Percentiles rank a stretch among this genome's conserved stretches.
Evolutionary conservation across 257 asterid genomes (phyloP).

Genomic region (Perilla frutescens): DNA sequence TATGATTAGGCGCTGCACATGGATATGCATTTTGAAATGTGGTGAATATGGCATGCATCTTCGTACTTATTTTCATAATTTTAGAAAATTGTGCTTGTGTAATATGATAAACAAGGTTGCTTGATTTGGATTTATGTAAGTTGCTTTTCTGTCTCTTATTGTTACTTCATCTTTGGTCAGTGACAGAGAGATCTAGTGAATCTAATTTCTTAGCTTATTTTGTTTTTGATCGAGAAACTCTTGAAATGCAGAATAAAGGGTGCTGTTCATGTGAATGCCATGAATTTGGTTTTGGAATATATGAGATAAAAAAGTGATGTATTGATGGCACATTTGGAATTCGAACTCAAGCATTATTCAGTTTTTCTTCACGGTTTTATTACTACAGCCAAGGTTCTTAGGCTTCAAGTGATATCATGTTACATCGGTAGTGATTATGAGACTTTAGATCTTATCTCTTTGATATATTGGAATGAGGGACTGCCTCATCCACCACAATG

Average conservation of each 20-base stretch:
- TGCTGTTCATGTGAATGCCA: background rate
- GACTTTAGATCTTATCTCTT: background rate
- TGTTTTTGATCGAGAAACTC: conserved; percentile 13
- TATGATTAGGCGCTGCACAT: background rate
- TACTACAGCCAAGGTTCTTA: conserved; percentile 23
- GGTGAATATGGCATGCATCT: background rate
- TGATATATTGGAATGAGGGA: conserved; percentile 15
- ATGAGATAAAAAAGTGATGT: conserved; percentile 9
- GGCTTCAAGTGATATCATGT: conserved; percentile 21
- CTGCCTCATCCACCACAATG: background rate
- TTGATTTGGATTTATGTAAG: conserved; percentile 12
- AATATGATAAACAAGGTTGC: conserved; percentile 3
- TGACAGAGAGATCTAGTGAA: background rate
- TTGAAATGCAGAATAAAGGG: conserved; percentile 5
- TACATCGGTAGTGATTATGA: conserved; percentile 21
- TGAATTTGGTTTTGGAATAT: conserved; percentile 15
- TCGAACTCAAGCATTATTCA: conserved; percentile 16
- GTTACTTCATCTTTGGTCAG: conserved; percentile 12
- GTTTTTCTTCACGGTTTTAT: conserved; percentile 8
- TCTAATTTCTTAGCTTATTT: conserved; percentile 12
- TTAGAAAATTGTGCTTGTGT: background rate
- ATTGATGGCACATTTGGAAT: conserved; percentile 14
- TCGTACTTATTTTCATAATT: background rate
- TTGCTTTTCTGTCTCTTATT: background rate
- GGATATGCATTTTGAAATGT: background rate